phyloP scores from a whole-genome alignment of 352 stramenopile genomes.

The Phytophthora kernoviae region DNA sequence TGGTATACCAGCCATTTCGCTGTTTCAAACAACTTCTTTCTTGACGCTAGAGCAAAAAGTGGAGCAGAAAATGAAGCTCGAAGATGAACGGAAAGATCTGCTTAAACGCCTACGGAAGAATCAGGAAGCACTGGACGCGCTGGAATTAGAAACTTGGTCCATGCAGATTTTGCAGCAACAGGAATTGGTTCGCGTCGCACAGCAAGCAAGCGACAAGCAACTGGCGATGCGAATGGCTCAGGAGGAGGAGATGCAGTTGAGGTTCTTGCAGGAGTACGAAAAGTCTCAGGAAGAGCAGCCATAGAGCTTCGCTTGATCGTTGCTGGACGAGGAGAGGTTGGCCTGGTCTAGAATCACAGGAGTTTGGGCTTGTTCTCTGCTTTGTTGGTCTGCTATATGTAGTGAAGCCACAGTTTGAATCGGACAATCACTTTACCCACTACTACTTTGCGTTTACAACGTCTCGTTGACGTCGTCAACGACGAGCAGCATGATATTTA shows the following conservation, averaged over 20 bases:
- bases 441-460: background rate
- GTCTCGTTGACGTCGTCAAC: too few relatives aligned
- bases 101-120: constrained; percentile 25
- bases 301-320: constrained; percentile 19
- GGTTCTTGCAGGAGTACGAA: constrained; percentile 24
- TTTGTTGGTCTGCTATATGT: background rate
- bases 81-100: constrained; percentile 30
- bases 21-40: constrained; percentile 23
- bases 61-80: constrained; percentile 23
- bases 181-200: constrained; percentile 14
- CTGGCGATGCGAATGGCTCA: constrained; percentile 32
- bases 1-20: constrained; percentile 10
- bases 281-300: constrained; percentile 23
- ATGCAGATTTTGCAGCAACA: constrained; percentile 31
- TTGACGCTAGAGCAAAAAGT: constrained; percentile 27
- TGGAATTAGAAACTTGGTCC: constrained; percentile 27
- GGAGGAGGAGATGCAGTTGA: constrained; percentile 27
- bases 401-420: background rate
- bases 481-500: too few relatives aligned
- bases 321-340: background rate
- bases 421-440: background rate
- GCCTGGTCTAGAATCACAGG: background rate
- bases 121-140: constrained; percentile 28
- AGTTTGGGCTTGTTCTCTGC: background rate
- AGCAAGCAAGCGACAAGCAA: constrained; percentile 32